Percentiles rank a stretch among this genome's conserved stretches.
These are phyloP conservation scores for Phytophthora pseudosyringae DNA, from an alignment of 352 stramenopile species.

Conservation along the genomic window DNA sequence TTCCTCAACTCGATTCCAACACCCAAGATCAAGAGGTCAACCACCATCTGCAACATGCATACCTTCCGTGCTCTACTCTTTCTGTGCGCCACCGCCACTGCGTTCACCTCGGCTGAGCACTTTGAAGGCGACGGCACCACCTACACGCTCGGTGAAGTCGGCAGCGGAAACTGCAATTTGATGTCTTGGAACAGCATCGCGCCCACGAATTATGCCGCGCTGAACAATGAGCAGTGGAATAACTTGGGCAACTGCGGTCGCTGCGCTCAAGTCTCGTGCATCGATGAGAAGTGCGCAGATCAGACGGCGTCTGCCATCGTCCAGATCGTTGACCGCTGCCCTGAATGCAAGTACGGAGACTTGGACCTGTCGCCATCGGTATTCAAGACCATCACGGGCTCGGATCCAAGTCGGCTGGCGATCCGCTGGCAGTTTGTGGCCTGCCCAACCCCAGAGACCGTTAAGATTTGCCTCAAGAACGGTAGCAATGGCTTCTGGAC, in stretches of 20 bases:
- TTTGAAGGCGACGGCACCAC: conserved; percentile 51
- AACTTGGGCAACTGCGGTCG: conserved; percentile 43
- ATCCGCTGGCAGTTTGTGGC: conserved; percentile 53
- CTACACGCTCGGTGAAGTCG: conserved; percentile 46
- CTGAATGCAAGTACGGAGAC: conserved; percentile 46
- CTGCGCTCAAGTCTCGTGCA: conserved; percentile 52
- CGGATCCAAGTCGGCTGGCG: conserved; percentile 32
- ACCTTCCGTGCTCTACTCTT: conserved; percentile 5
- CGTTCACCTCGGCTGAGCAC: conserved; percentile 16
- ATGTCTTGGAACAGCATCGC: conserved; percentile 44
- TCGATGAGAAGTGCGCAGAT: conserved; percentile 34
- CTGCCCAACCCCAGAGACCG: conserved; percentile 35
- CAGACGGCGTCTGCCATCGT: conserved; percentile 23
- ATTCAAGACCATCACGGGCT: conserved; percentile 43
- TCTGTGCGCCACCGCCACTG: background rate
- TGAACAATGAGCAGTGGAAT: conserved; percentile 61
- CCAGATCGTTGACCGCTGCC: conserved; percentile 48
- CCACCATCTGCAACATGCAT: conserved; percentile 13
- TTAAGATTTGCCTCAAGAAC: conserved; percentile 50
- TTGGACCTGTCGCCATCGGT: conserved; percentile 43
- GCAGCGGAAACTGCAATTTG: conserved; percentile 59
- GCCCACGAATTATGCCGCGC: conserved; percentile 49
- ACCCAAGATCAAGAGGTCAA: background rate
- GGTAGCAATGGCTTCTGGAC: conserved; percentile 47
- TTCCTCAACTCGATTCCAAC: conserved; percentile 23